Evolutionary conservation across 352 stramenopile species (phyloP).

Genomic region (Pythium myriotylum): DNA sequence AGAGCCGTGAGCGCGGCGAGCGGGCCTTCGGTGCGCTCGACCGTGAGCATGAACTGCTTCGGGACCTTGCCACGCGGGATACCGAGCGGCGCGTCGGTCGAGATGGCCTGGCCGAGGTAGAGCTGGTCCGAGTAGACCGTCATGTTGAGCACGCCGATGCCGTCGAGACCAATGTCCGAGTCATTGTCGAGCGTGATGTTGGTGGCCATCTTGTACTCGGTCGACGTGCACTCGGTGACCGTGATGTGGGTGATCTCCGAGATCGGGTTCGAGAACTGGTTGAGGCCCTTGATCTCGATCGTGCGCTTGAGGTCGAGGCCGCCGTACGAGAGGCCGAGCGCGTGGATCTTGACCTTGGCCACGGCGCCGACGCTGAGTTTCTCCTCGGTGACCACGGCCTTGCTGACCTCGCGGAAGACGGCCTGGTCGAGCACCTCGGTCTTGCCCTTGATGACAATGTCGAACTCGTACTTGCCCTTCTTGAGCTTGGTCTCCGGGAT

Average conservation of each 20-base stretch:
- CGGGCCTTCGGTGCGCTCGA: slow-evolving; percentile 17
- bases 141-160: slow-evolving; percentile 69
- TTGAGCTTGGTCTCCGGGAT: slow-evolving; percentile 60
- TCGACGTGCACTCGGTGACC: slow-evolving; percentile 41
- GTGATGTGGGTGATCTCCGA: slow-evolving; percentile 62
- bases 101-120: slow-evolving; percentile 62
- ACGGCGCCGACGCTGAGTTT: slow-evolving; percentile 41
- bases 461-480: slow-evolving; percentile 59
- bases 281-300: slow-evolving; percentile 47
- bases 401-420: slow-evolving; percentile 50
- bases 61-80: slow-evolving; percentile 20
- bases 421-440: slow-evolving; percentile 42
- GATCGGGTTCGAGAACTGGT: slow-evolving; percentile 53
- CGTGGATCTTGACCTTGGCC: slow-evolving; percentile 50
- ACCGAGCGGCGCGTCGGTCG: slow-evolving; percentile 15
- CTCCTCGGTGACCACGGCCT: slow-evolving; percentile 40
- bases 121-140: slow-evolving; percentile 63
- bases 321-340: slow-evolving; percentile 48
- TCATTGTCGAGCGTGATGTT: slow-evolving; percentile 66
- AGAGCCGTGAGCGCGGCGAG: slow-evolving; percentile 28
- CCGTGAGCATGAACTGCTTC: slow-evolving; percentile 24
- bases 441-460: slow-evolving; percentile 48
- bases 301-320: slow-evolving; percentile 50
- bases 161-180: slow-evolving; percentile 48
- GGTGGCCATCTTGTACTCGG: slow-evolving; percentile 53